Evolutionary conservation across 1,284 basidiomycete species (phyloP), one percentile per base, ranked within the genome.

Genomic region (Anthracocystis panici-leucophaei): DNA sequence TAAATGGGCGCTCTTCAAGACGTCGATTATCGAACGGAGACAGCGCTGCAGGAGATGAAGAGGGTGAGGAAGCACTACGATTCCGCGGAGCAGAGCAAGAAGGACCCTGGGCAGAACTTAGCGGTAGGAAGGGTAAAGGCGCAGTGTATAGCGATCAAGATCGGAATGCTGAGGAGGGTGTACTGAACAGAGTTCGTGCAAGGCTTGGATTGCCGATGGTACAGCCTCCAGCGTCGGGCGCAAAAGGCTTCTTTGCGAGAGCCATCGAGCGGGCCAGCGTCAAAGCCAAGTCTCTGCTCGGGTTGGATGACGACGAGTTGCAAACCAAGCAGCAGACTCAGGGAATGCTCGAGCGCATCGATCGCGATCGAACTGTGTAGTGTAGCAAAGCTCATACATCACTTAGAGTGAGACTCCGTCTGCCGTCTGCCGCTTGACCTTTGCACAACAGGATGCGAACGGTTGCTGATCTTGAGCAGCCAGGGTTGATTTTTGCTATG

Each of bases 1-100:
- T n/a, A 9, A n/a, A 27, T 27, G n/a, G 33, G 14, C 41, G 20
- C 8, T 35, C 53, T 0, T 25, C 35, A 27, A 31, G 14, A 42
- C 31, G 35, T 20, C 11, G 10, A 12, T 21, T 7, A 16, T 14
- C 42, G 4, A 40, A n/a, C 9, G 51, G 25, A 2, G 23, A 41
- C 48, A 35, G 35, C 46, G 16, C 20, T 14, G 14, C 33, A 27
- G 42, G 38, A 20, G 18, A 16, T 20, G 50, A 10, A 42, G 42
- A 38, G 23, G 14, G 21, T n/a, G 46, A 27, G 16, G 12, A 46
- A 46, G 44, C 25, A 8, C 23, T 63, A 46, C 54, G 61, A 5
- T 76, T 72, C 74, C 68, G 62, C n/a, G 74, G 74, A 21, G 59
- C 65, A 0, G 60, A 67, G 18, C 68, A 71, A 25, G 74, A 76